Base-by-base conservation (phyloP, 129 eudicot species). In the Oenanthe sinensis region DNA sequence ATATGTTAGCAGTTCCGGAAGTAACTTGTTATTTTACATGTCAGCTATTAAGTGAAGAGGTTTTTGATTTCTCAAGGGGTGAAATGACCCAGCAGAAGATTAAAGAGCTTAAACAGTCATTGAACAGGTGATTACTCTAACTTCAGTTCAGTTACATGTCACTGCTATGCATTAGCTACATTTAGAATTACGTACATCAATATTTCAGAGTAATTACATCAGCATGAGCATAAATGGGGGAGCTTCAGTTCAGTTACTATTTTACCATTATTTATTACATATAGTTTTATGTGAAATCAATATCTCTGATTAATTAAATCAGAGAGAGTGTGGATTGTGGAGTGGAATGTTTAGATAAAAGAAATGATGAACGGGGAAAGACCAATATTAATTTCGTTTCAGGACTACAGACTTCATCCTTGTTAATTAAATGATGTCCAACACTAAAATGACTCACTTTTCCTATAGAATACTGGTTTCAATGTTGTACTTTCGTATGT, bases 51-150 rank as follows among this genome's bases (percentile, higher is more conserved):
- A 95, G 99, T 82, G 99, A 95, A 73, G 99, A 95, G 87, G 99
- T 95, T 74, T 95, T 95, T 54, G 99, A 95, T 85, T 95, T 95
- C 86, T 95, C 99, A 45, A 95, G 99, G 89, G 99, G 99, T 78
- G 99, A 95, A 89, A 95, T 95, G 99, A 95, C 99, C 17, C 99
- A 92, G 60, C 97, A 90, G 84, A 95, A 95, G 87, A 95, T 95
- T 33, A 95, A 90, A 83, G 99, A 95, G 90, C 96, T 95, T 40
- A 95, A 95, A 82, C 94, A 95, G 79, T 95, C 99, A 36, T 71
- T 95, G 80, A 95, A 95, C 87, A 93, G 97, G 98, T 88, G 85
- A 55, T 6, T 43, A 17, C 47, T 4, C 40, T 16, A 12, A 39
- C 49, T 43, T 37, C 30, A 5, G 16, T 65, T 24, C 46, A 39